Percentiles rank a stretch among this genome's conserved stretches.
phyloP scores from a whole-genome alignment of 805 yeast species.

The Candida arabinofermentans region DNA sequence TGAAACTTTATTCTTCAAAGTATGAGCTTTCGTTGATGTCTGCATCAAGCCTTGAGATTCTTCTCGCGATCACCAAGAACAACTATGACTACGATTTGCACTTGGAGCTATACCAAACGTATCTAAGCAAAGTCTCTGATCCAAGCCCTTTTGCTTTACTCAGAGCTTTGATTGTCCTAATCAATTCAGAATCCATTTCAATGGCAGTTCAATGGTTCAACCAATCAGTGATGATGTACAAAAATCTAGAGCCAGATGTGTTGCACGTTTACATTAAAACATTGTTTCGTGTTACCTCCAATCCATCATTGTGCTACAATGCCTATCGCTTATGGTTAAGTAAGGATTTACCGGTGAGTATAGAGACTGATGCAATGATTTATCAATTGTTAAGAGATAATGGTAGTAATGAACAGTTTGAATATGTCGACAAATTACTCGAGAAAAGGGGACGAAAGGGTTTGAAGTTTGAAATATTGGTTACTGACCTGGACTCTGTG shows the following conservation, averaged over 20 bases:
- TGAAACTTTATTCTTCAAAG: conserved; percentile 12
- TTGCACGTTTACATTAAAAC: conserved; percentile 21
- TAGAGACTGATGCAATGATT: conserved; percentile 21
- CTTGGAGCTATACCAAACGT: conserved; percentile 1
- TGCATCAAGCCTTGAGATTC: conserved; percentile 9
- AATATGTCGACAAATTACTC: conserved; percentile 18
- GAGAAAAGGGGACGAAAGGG: conserved; percentile 9
- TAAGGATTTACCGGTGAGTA: conserved; percentile 10
- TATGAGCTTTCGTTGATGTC: conserved; percentile 16
- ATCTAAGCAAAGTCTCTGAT: conserved; percentile 8
- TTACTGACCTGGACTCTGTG: conserved; percentile 11
- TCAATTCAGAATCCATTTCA: conserved; percentile 23
- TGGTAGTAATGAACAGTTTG: conserved; percentile 19
- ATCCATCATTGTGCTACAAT: conserved; percentile 19
- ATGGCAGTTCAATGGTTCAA: conserved; percentile 28
- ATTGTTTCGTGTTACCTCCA: conserved; percentile 16
- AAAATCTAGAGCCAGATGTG: conserved; percentile 2
- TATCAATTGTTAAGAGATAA: conserved; percentile 16
- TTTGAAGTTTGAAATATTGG: conserved; percentile 12
- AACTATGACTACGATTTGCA: conserved; percentile 17
- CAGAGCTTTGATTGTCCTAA: conserved; percentile 23
- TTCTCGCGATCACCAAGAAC: conserved; percentile 5
- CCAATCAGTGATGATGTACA: conserved; percentile 20
- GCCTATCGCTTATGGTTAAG: conserved; percentile 27
- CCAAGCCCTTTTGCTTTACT: conserved; percentile 16